A percentile compares a stretch with the other conserved stretches of the same genome.
These are phyloP conservation scores for Tulasnella sp. DNA, from an alignment of 768 basidiomycete species.

Conservation along the genomic window DNA sequence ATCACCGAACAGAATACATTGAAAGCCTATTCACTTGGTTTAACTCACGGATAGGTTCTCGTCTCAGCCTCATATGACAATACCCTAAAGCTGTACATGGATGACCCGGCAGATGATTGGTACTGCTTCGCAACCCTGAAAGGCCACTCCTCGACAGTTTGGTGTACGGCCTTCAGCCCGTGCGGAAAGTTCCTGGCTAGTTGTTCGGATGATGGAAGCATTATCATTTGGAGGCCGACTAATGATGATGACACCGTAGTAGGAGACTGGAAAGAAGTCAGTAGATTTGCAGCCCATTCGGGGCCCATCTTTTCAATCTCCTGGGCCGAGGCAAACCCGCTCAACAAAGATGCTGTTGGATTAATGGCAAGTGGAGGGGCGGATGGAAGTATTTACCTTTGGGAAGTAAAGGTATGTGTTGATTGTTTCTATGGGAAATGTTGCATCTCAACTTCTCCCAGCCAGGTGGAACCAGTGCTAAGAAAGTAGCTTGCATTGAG, in stretches of 20 bases:
- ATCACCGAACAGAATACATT: slow-evolving; percentile 10
- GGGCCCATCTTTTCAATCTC: slow-evolving; percentile 76
- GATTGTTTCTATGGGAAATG: slow-evolving; percentile 28
- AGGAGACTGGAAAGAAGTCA: slow-evolving; percentile 60
- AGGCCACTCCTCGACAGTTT: slow-evolving; percentile 85
- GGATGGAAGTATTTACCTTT: slow-evolving; percentile 79
- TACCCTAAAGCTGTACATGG: slow-evolving; percentile 86
- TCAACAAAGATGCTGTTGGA: slow-evolving; percentile 49
- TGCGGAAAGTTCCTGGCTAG: slow-evolving; percentile 70
- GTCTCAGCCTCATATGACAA: slow-evolving; percentile 98
- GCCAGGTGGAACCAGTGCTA: slow-evolving; percentile 28
- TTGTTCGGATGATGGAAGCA: slow-evolving; percentile 50
- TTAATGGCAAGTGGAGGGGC: slow-evolving; percentile 83
- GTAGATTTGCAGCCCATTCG: slow-evolving; percentile 55
- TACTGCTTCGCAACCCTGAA: slow-evolving; percentile 75
- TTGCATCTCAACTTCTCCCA: slow-evolving; percentile 26
- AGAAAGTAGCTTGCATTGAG: slow-evolving; percentile 54
- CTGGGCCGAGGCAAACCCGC: slow-evolving; percentile 51
- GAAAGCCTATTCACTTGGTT: neutral
- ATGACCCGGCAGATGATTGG: slow-evolving; percentile 95
- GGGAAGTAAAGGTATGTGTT: slow-evolving; percentile 58
- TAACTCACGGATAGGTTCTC: slow-evolving; percentile 60
- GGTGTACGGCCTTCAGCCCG: slow-evolving; percentile 79
- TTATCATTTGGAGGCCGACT: slow-evolving; percentile 76
- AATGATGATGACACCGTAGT: slow-evolving; percentile 38